phyloP scores from a whole-genome alignment of 2,329 filamentous ascomycete species.

The Fusarium nodosum region DNA sequence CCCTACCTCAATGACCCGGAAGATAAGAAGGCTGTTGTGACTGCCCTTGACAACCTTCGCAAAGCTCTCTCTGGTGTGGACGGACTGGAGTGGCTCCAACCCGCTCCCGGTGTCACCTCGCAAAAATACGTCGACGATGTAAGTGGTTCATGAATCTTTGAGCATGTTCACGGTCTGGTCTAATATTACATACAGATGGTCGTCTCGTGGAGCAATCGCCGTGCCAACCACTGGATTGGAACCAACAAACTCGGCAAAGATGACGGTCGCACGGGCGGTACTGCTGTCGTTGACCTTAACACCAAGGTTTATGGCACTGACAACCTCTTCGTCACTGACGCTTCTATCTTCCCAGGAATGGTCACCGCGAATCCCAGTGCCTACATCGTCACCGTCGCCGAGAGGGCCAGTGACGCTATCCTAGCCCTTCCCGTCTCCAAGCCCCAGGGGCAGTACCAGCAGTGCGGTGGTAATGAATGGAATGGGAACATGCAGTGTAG shows the following conservation, averaged over 20 bases:
- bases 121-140: constrained; percentile 24
- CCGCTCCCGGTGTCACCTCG: constrained; percentile 11
- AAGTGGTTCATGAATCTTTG: neutral
- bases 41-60: constrained; percentile 20
- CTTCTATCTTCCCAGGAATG: constrained; percentile 23
- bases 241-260: constrained; percentile 25
- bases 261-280: constrained; percentile 16
- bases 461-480: constrained; percentile 19
- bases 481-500: constrained; percentile 16
- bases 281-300: constrained; percentile 24
- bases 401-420: constrained; percentile 19
- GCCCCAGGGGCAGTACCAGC: constrained; percentile 12
- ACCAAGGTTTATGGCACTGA: constrained; percentile 25
- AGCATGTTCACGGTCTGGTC: accelerated
- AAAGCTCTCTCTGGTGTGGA: constrained; percentile 17
- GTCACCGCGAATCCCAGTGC: constrained; percentile 13
- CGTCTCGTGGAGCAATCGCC: constrained; percentile 24
- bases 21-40: constrained; percentile 23
- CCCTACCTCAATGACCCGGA: constrained; percentile 19
- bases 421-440: constrained; percentile 16
- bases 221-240: constrained; percentile 26
- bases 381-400: constrained; percentile 9
- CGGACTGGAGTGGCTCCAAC: constrained; percentile 18
- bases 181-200: neutral
- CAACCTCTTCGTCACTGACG: constrained; percentile 17